Evolutionary conservation across 345 rosid genomes (phyloP).

Genomic region (Populus pruinosa): DNA sequence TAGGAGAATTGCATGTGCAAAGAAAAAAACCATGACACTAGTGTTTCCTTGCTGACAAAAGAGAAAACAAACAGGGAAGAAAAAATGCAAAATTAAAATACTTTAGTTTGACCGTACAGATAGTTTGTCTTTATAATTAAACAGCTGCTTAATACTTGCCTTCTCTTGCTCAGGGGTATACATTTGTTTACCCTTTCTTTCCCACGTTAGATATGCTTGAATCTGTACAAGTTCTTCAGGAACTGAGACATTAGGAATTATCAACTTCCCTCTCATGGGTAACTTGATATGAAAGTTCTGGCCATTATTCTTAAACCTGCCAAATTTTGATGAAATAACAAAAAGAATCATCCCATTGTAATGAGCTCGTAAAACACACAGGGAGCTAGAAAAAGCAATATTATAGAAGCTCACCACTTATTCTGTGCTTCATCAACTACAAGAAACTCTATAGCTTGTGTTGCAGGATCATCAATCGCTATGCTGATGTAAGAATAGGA

Average conservation of each 20-base stretch:
- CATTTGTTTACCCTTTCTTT: conserved; percentile 88
- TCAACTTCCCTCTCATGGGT: conserved; percentile 43
- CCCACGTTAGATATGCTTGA: conserved; percentile 96
- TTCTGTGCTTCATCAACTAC: conserved; percentile 74
- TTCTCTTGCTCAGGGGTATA: conserved; percentile 74
- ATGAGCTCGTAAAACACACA: conserved; percentile 6
- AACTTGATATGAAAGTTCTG: conserved; percentile 73
- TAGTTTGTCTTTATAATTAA: not conserved
- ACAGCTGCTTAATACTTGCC: conserved; percentile 33
- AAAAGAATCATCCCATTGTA: not conserved
- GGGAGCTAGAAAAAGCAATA: conserved; percentile 10
- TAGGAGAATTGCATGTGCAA: not conserved
- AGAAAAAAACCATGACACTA: not conserved
- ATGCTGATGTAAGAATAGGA: conserved; percentile 55
- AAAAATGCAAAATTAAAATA: not conserved
- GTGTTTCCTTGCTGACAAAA: not conserved
- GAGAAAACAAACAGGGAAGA: not conserved
- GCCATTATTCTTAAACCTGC: conserved; percentile 87
- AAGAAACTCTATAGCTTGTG: conserved; percentile 87
- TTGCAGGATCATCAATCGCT: conserved; percentile 76
- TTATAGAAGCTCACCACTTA: conserved; percentile 61
- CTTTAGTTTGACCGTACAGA: not conserved
- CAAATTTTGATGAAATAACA: conserved; percentile 8
- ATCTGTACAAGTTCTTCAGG: conserved; percentile 96
- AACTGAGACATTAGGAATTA: conserved; percentile 42